phyloP scores from a whole-genome alignment of 495 filamentous ascomycete species.

The Aspergillus saccharolyticus region DNA sequence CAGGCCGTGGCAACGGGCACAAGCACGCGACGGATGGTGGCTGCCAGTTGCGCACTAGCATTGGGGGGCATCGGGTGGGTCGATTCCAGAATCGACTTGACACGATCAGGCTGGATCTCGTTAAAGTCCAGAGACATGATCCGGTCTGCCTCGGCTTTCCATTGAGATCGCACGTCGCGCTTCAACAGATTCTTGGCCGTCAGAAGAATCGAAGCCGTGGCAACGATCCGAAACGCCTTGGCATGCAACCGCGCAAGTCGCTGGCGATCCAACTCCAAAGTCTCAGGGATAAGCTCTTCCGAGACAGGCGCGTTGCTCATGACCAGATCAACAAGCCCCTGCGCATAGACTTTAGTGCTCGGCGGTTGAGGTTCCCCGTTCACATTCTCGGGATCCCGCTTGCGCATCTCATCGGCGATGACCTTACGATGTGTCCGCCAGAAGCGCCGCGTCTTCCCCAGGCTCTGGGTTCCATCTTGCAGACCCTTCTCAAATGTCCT shows the following conservation, averaged over 20 bases:
- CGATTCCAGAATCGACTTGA: conserved; percentile 73
- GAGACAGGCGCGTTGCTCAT: conserved; percentile 55
- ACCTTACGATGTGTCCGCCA: conserved; percentile 67
- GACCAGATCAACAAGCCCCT: conserved; percentile 61
- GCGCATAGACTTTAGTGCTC: conserved; percentile 68
- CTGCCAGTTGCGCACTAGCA: conserved; percentile 39
- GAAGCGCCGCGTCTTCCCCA: conserved; percentile 60
- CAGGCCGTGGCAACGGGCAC: conserved; percentile 38
- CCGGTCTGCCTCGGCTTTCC: conserved; percentile 80
- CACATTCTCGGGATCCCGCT: conserved; percentile 66
- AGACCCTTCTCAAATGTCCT: conserved; percentile 68
- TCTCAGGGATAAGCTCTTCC: conserved; percentile 69
- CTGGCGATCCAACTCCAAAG: conserved; percentile 70
- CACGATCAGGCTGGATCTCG: conserved; percentile 54
- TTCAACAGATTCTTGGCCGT: conserved; percentile 95
- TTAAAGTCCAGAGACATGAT: conserved; percentile 57
- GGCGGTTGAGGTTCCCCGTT: conserved; percentile 40
- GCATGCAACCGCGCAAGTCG: conserved; percentile 64
- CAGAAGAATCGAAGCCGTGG: conserved; percentile 74
- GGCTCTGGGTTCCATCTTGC: conserved; percentile 53
- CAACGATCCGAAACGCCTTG: conserved; percentile 68
- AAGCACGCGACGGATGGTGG: conserved; percentile 54
- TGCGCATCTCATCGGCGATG: conserved; percentile 62
- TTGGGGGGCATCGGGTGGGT: conserved; percentile 69
- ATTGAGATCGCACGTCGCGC: conserved; percentile 81